Percentiles rank a stretch among this genome's conserved stretches.
These are phyloP conservation scores for Astraeus odoratus DNA, from an alignment of 768 basidiomycete genomes.

Conservation along the genomic window DNA sequence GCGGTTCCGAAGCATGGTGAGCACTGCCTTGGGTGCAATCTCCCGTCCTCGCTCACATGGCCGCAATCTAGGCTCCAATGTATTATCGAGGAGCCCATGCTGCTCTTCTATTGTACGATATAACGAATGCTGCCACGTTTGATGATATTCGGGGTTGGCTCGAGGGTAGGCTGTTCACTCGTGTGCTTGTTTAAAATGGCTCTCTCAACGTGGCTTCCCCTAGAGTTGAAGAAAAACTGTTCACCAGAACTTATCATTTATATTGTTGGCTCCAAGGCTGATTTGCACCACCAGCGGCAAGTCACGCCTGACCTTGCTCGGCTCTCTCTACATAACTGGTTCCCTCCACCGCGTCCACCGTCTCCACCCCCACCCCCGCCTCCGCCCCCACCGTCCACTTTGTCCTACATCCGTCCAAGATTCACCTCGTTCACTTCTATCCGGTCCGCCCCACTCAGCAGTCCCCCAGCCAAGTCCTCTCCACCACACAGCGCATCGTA, in stretches of 20 bases:
- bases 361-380: constrained; percentile 60
- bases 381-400: constrained; percentile 36
- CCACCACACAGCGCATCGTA: constrained; percentile 57
- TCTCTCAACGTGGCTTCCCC: too few relatives aligned
- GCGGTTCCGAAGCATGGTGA: constrained; percentile 83
- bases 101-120: constrained; percentile 91
- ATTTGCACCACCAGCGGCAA: constrained; percentile 63
- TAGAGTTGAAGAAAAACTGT: constrained; percentile 89
- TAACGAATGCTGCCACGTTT: constrained; percentile 83
- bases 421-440: constrained; percentile 39
- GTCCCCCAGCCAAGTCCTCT: constrained; percentile 36
- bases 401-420: constrained; percentile 31
- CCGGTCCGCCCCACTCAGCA: constrained; percentile 53
- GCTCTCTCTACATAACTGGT: constrained; percentile 82
- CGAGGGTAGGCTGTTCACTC: constrained; percentile 50
- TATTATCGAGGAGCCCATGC: constrained; percentile 96
- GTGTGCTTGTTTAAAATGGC: constrained; percentile 3
- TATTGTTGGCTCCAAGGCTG: constrained; percentile 91
- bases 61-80: constrained; percentile 72
- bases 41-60: constrained; percentile 7
- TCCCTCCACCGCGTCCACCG: constrained; percentile 69
- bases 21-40: constrained; percentile 16
- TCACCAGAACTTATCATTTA: constrained; percentile 86
- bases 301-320: constrained; percentile 79
- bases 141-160: constrained; percentile 90